These are phyloP conservation scores for Solanum tarijense DNA, from an alignment of 257 asterid species.

Conservation along the genomic window DNA sequence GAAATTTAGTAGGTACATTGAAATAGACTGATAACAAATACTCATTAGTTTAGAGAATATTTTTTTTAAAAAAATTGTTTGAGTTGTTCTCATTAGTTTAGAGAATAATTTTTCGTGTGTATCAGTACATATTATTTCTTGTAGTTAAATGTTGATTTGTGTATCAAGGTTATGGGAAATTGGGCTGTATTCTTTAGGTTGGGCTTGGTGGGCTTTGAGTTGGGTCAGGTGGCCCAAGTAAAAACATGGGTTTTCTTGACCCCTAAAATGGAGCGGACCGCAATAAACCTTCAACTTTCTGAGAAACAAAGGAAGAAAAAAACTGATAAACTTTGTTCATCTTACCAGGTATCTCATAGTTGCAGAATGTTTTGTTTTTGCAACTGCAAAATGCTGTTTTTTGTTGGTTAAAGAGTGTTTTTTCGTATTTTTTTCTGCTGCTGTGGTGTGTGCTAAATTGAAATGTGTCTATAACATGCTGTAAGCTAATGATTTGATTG, in stretches of 20 bases:
- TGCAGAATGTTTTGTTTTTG: neutral
- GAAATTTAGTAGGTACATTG: neutral
- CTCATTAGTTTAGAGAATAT: too few species aligned
- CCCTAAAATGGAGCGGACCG: neutral
- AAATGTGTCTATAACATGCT: neutral
- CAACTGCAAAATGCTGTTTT: neutral
- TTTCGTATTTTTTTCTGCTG: neutral
- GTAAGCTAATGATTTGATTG: conserved; percentile 14
- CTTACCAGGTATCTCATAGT: neutral
- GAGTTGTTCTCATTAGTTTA: too few species aligned
- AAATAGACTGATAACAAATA: too few species aligned
- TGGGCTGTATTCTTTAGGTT: neutral
- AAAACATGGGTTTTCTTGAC: neutral
- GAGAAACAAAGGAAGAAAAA: neutral
- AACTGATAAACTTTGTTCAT: neutral
- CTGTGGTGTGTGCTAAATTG: neutral
- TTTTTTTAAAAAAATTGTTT: too few species aligned
- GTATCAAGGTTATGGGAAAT: neutral
- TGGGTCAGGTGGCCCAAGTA: neutral
- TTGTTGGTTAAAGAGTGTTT: neutral
- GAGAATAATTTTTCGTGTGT: neutral
- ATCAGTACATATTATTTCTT: too few species aligned
- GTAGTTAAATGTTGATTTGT: neutral
- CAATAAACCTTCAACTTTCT: neutral
- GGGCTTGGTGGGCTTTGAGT: neutral